Base-by-base conservation (phyloP, 495 filamentous ascomycete species). In the Podospora sp. region DNA sequence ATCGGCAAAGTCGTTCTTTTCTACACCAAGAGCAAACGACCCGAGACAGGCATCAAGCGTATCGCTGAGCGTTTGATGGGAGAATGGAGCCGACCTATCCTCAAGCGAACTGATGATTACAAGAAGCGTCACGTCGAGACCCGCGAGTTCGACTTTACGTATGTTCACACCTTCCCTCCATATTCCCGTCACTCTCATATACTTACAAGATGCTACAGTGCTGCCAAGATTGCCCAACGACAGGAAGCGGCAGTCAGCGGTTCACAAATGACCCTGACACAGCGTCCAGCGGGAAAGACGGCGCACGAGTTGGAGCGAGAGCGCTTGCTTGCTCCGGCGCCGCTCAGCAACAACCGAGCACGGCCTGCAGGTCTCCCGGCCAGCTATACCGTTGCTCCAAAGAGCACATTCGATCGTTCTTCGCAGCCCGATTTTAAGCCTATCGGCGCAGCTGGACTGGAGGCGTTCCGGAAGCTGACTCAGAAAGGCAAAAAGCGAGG, bases 1-100 rank as follows among this genome's bases (percentile, higher is more conserved):
- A 92, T 99, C 68, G 96, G 96, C 71, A 98, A 97, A 73, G 91
- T 99, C 29, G 88, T 96, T 29, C 85, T 95, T 62, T 98, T 96
- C 82, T 99, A 99, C 80, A 97, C 92, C 46, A 93, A 94, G 79
- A 94, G 90, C 84, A 94, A 92, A 82, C 88, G 90, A 53, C 90
- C 92, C 7, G 90, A 97, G 79, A 79, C 87, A 6, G 83, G 83
- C 62, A 97, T 99, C 84, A 97, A 97, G 83, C 91, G 94, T 59
- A 89, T 90, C 74, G 96, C 96, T 0, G 93, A 98, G 81, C 87
- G 90, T 46, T 82, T 98, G 33, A 79, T 98, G 33, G 91, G 90
- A 24, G 96, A 98, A 76, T 99, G 96, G 96, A 96, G 92, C 55
- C 87, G 96, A 11, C 92, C 94, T n/a, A 96, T 97, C 65, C 84